Conservation (phyloP, 2,329 filamentous ascomycete species). For the Lasiodiplodia theobromae region DNA sequence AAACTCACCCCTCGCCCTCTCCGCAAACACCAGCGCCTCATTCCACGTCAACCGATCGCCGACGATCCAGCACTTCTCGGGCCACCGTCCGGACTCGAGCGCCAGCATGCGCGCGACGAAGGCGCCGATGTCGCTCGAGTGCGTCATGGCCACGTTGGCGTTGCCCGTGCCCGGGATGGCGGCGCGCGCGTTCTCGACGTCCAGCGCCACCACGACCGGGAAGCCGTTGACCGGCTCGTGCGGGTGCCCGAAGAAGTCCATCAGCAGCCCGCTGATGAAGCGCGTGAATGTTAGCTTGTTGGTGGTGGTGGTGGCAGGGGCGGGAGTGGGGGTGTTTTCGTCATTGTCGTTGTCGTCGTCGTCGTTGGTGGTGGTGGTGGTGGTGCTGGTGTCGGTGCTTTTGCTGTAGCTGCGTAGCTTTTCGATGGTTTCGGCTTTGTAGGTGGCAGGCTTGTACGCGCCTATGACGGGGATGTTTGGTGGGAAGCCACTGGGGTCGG, state of each 20-base stretch:
- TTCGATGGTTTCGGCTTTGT: slow-evolving; percentile 1
- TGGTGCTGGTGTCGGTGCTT: too few species aligned
- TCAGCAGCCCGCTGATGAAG: slow-evolving; percentile 6
- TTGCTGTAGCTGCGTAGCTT: neutral
- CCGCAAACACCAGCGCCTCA: slow-evolving; percentile 14
- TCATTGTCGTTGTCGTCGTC: too few species aligned
- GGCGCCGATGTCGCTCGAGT: slow-evolving; percentile 17
- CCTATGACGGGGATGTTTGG: neutral
- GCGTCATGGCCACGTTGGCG: slow-evolving; percentile 12
- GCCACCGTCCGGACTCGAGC: neutral
- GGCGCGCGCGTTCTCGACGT: slow-evolving; percentile 22
- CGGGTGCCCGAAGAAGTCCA: slow-evolving; percentile 24
- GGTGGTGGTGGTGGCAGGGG: too few species aligned
- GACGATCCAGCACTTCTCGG: slow-evolving; percentile 9
- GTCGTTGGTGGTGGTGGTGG: too few species aligned
- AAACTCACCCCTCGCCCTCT: slow-evolving; percentile 8
- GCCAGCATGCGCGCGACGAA: slow-evolving; percentile 14
- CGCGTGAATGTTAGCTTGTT: slow-evolving; percentile 8
- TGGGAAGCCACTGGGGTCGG: neutral
- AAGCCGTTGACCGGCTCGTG: neutral
- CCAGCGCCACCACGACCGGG: slow-evolving; percentile 7
- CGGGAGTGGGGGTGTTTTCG: too few species aligned
- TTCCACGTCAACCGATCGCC: slow-evolving; percentile 28
- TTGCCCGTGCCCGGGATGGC: slow-evolving; percentile 22
- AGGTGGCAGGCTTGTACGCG: neutral